A percentile compares a stretch with the other conserved stretches of the same genome.
Evolutionary conservation across 805 yeast species (phyloP).

Genomic region (Clavispora asparagi): DNA sequence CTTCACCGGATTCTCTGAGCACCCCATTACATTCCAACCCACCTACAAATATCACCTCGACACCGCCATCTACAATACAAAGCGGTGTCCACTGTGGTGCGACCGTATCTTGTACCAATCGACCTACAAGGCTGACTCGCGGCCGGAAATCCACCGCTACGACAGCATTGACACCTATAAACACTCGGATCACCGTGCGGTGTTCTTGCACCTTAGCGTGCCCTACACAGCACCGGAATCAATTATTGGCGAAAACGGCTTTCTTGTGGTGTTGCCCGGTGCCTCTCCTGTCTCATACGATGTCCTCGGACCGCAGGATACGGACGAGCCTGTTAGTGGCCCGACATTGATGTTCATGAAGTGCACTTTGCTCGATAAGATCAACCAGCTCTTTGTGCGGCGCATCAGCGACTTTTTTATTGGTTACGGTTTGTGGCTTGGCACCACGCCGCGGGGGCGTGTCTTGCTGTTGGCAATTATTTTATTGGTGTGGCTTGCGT

Average conservation of each 20-base stretch:
- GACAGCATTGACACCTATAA: constrained; percentile 41
- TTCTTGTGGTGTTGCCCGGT: constrained; percentile 10
- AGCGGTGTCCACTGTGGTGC: constrained; percentile 84
- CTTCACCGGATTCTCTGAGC: constrained; percentile 63
- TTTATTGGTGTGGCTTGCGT: constrained; percentile 9
- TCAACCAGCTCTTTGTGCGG: constrained; percentile 21
- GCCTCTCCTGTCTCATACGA: neutral
- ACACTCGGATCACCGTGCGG: constrained; percentile 81
- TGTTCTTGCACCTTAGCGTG: constrained; percentile 45
- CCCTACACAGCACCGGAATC: constrained; percentile 38
- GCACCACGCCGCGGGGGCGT: constrained; percentile 30
- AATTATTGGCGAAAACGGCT: constrained; percentile 13
- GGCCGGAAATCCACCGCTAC: constrained; percentile 39
- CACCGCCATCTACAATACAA: constrained; percentile 47
- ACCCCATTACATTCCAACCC: constrained; percentile 63
- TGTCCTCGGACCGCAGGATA: neutral
- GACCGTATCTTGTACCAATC: constrained; percentile 67
- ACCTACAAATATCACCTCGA: constrained; percentile 65
- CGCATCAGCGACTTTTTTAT: constrained; percentile 24
- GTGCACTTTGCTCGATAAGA: constrained; percentile 27
- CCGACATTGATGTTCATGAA: constrained; percentile 37
- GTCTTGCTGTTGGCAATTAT: constrained; percentile 15
- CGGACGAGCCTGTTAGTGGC: constrained; percentile 22
- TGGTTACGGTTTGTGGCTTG: constrained; percentile 33
- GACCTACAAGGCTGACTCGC: constrained; percentile 23